Evolutionary conservation across 148 eudicot species (phyloP).

Genomic region (Pharnaceum exiguum): DNA sequence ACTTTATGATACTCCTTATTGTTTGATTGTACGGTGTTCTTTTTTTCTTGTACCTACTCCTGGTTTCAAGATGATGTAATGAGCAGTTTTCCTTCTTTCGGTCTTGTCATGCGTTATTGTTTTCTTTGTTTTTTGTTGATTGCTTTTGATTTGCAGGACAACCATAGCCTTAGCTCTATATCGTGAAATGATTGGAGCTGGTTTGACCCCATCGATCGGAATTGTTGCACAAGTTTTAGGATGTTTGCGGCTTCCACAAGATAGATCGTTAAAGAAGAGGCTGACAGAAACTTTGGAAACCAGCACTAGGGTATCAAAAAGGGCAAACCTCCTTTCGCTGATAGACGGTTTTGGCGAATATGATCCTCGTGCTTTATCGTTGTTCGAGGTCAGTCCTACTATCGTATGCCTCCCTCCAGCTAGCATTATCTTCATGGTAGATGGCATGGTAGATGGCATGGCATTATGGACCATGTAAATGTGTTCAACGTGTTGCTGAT

Average conservation of each 20-base stretch:
- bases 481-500: neutral
- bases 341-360: conserved; percentile 95
- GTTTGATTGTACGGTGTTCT: too few species aligned
- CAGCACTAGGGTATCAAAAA: conserved; percentile 40
- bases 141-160: conserved; percentile 55
- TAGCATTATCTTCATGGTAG: neutral
- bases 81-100: too few species aligned
- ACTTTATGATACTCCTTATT: too few species aligned
- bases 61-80: too few species aligned
- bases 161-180: conserved; percentile 71
- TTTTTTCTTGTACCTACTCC: too few species aligned
- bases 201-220: conserved; percentile 59
- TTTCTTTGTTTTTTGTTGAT: neutral
- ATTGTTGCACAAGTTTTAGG: conserved; percentile 73
- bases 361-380: conserved; percentile 85
- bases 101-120: too few species aligned
- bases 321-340: conserved; percentile 54
- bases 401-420: neutral
- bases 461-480: neutral
- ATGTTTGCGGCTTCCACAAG: conserved; percentile 81
- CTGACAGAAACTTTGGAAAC: conserved; percentile 66
- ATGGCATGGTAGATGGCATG: too few species aligned
- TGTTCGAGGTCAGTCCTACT: conserved; percentile 65
- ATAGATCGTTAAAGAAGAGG: conserved; percentile 48
- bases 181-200: conserved; percentile 71